Percentiles rank a stretch among this genome's conserved stretches.
phyloP scores from a whole-genome alignment of 805 yeast species.

The Clavispora fructus region DNA sequence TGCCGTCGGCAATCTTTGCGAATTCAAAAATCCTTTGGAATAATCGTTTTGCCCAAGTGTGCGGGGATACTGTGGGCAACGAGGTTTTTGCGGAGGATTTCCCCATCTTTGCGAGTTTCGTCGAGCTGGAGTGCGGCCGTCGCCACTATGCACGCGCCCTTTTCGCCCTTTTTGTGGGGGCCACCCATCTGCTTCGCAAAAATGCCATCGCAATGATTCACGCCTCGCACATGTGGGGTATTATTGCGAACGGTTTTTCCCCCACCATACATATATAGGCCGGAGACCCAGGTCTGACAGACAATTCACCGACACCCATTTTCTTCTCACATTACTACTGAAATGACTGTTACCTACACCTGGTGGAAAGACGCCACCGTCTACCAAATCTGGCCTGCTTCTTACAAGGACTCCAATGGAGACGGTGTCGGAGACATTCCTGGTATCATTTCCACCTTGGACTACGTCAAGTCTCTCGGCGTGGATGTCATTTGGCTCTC shows the following conservation, averaged over 20 bases:
- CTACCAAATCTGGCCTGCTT: constrained; percentile 59
- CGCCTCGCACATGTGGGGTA: background rate
- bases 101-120: background rate
- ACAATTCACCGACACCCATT: background rate
- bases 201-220: background rate
- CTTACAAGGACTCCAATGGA: constrained; percentile 53
- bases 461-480: constrained; percentile 46
- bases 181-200: background rate
- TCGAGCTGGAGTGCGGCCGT: too few species aligned
- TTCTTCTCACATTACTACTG: background rate
- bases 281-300: background rate
- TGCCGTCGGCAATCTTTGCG: too few species aligned
- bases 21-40: too few species aligned
- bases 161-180: background rate
- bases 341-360: constrained; percentile 15
- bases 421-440: constrained; percentile 57
- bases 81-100: background rate
- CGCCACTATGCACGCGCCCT: background rate
- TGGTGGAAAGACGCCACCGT: constrained; percentile 58
- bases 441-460: constrained; percentile 48
- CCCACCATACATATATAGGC: background rate
- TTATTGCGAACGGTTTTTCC: background rate
- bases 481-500: constrained; percentile 52
- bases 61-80: too few species aligned
- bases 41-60: too few species aligned